These are phyloP conservation scores for Diaporthe amygdali DNA, from an alignment of 2,329 filamentous ascomycete species.

Conservation along the genomic window DNA sequence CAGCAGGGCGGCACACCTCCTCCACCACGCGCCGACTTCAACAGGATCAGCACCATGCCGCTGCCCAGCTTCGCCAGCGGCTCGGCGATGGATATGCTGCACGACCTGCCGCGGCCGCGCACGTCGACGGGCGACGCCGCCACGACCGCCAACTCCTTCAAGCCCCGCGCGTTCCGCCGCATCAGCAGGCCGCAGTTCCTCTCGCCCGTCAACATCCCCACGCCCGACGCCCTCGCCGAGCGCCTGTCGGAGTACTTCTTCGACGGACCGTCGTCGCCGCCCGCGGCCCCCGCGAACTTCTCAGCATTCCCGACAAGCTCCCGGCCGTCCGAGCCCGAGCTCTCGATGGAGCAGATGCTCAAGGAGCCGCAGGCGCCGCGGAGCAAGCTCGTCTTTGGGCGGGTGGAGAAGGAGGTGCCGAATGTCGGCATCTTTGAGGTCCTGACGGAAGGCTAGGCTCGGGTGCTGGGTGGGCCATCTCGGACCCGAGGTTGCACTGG, in stretches of 20 bases:
- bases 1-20: not conserved
- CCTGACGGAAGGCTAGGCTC: slow-evolving; percentile 13
- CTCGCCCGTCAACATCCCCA: slow-evolving; percentile 14
- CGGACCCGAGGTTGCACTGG: not conserved
- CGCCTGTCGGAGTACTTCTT: slow-evolving; percentile 23
- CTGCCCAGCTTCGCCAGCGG: slow-evolving; percentile 1
- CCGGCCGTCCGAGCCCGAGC: not conserved
- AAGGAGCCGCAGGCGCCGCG: slow-evolving; percentile 19
- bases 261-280: not conserved
- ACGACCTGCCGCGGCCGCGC: slow-evolving; percentile 3
- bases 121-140: slow-evolving; percentile 18
- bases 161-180: slow-evolving; percentile 21
- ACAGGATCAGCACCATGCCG: slow-evolving; percentile 22
- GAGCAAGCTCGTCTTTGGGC: slow-evolving; percentile 13
- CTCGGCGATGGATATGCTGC: not conserved
- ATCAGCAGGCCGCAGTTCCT: slow-evolving; percentile 26
- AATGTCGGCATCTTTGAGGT: slow-evolving; percentile 25
- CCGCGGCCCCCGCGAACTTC: not conserved
- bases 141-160: slow-evolving; percentile 11
- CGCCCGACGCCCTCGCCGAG: slow-evolving; percentile 21
- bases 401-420: slow-evolving; percentile 16
- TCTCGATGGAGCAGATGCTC: slow-evolving; percentile 23
- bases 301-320: not conserved
- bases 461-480: not conserved
- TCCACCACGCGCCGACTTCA: slow-evolving; percentile 11